Evolutionary conservation across 805 yeast genomes (phyloP), one percentile per base, ranked within the genome.

Genomic region (Candida coquimbonensis): DNA sequence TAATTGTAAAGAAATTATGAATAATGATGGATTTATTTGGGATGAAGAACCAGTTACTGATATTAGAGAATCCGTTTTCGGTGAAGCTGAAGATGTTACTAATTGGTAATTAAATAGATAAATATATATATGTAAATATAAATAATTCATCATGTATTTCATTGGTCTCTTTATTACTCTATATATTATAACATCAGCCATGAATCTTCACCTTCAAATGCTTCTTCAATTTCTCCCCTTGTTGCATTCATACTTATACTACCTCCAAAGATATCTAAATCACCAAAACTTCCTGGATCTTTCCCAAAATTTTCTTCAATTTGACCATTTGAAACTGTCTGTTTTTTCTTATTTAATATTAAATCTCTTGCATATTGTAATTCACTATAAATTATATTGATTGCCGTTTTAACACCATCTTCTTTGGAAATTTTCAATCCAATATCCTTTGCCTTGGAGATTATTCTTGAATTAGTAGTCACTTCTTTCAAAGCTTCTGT

Each of bases 21-120:
- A 63, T 11, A 64, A 69, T 4, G 65, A 72, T 24, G 66, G 60
- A 39, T 56, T 67, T 55, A 70, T 80, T 61, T 69, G 69, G 59
- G 67, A 69, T 29, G 69, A 67, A 39, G 68, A 66, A 38, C 71
- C 72, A 9, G 71, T 69, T 19, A 72, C 68, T 19, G 66, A 61
- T 16, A 65, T 53, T 57, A 76, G 75, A 46, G 80, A 81, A 40
- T 77, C 85, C 38, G 83, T 89, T 12, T 90, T 91, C 62, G 97
- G 98, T 2, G 99, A 91, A 64, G 95, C 96, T 14, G 95, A 86
- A 60, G 90, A 86, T 60, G 90, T 93, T 42, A 88, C 98, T 29
- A 86, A 82, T 51, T 91, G 99, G 99, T 91, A 43, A 35, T 32
- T 32, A n/a, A 14, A 13, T 11, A 29, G 31, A 29, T 29, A 29